These are phyloP conservation scores for Pseudozyma tsukubaensis DNA, from an alignment of 1,284 basidiomycete species.

Conservation along the genomic window DNA sequence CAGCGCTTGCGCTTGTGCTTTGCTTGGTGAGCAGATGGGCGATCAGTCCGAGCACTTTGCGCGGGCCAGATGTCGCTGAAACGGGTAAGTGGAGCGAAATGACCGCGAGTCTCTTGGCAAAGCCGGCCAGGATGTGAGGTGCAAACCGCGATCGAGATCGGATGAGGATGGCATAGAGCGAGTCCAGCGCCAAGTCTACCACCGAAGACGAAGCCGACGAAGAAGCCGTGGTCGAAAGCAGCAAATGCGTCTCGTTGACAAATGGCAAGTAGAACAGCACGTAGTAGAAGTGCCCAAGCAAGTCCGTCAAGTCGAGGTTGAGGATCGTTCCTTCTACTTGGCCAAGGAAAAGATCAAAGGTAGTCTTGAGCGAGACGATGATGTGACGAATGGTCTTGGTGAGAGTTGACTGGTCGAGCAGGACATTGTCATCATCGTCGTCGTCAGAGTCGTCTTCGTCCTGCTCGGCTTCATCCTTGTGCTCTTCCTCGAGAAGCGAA, in stretches of 20 bases:
- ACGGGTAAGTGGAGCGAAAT: constrained; percentile 26
- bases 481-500: constrained; percentile 5
- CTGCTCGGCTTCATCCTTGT: no score
- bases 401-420: constrained; percentile 31
- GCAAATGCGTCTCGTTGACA: constrained; percentile 70
- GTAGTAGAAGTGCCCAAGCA: constrained; percentile 81
- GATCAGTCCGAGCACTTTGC: constrained; percentile 14
- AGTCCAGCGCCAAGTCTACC: constrained; percentile 36
- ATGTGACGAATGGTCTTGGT: constrained; percentile 73
- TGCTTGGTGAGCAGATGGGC: constrained; percentile 29
- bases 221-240: constrained; percentile 65
- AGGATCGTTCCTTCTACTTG: constrained; percentile 89
- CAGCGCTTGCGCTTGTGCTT: constrained; percentile 4
- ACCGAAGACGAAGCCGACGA: constrained; percentile 2
- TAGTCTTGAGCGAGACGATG: constrained; percentile 89
- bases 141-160: constrained; percentile 77
- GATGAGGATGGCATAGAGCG: constrained; percentile 77
- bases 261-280: constrained; percentile 71
- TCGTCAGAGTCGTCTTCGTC: background rate
- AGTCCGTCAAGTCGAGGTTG: constrained; percentile 92
- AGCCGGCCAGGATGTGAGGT: constrained; percentile 77
- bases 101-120: constrained; percentile 82
- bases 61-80: background rate
- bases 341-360: constrained; percentile 93
- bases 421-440: constrained; percentile 17